These are phyloP conservation scores for Didymella pinodella DNA, from an alignment of 2,329 filamentous ascomycete genomes.

Conservation along the genomic window DNA sequence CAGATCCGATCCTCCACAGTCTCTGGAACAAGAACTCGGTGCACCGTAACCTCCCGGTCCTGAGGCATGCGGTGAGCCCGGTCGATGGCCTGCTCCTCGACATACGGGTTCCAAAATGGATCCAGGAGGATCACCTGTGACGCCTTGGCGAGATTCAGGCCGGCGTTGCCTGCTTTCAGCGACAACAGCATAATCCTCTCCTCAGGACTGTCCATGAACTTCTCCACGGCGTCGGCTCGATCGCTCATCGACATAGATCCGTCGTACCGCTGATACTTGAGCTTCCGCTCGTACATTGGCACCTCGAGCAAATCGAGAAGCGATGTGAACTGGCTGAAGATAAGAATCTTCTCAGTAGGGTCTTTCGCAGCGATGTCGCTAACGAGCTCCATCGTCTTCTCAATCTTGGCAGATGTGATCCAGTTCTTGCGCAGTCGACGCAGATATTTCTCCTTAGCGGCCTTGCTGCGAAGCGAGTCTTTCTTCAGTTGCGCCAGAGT, in stretches of 20 bases:
- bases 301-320: conserved; percentile 80
- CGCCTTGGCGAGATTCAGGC: conserved; percentile 83
- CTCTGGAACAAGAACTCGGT: conserved; percentile 76
- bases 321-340: conserved; percentile 84
- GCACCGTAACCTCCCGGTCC: conserved; percentile 74
- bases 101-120: conserved; percentile 93
- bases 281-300: conserved; percentile 66
- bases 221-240: conserved; percentile 71
- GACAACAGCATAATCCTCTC: conserved; percentile 78
- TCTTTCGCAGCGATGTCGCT: conserved; percentile 57
- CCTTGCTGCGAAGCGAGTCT: conserved; percentile 68
- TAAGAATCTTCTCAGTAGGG: conserved; percentile 75
- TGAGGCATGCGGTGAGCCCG: conserved; percentile 90
- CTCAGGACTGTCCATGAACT: conserved; percentile 69
- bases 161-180: conserved; percentile 82
- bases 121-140: conserved; percentile 90
- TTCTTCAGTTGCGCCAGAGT: conserved; percentile 72
- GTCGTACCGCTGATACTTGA: conserved; percentile 74
- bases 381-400: conserved; percentile 72
- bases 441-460: conserved; percentile 74
- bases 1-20: conserved; percentile 92
- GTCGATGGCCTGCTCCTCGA: conserved; percentile 91
- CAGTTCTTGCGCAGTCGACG: conserved; percentile 72
- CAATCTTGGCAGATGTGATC: conserved; percentile 77
- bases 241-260: conserved; percentile 74